phyloP scores from a whole-genome alignment of 1,284 basidiomycete genomes.

The Taiwanofungus camphoratus region DNA sequence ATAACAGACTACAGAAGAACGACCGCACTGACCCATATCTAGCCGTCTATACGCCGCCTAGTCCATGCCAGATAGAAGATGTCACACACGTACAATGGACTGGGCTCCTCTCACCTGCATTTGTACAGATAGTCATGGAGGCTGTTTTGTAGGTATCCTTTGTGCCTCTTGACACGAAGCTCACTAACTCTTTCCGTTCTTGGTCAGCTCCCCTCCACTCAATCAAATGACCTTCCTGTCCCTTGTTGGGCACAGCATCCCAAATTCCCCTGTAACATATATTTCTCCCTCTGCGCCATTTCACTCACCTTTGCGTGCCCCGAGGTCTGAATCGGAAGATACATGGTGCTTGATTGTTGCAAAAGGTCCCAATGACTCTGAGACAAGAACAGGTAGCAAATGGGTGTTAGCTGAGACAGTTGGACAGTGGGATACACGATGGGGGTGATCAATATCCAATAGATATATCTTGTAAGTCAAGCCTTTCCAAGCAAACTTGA shows the following conservation, averaged over 20 bases:
- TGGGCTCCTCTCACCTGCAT: slow-evolving; percentile 46
- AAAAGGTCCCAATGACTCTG: not conserved
- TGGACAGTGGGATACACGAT: slow-evolving; percentile 24
- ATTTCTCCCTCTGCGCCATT: slow-evolving; percentile 4
- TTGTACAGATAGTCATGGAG: slow-evolving; percentile 47
- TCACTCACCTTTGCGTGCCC: slow-evolving; percentile 14
- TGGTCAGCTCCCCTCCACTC: slow-evolving; percentile 2
- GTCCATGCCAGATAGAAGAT: slow-evolving; percentile 36
- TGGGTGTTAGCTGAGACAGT: slow-evolving; percentile 25
- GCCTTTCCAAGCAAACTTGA: too few relatives aligned
- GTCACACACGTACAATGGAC: slow-evolving; percentile 51
- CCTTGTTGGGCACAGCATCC: slow-evolving; percentile 16
- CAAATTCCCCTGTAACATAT: slow-evolving; percentile 21
- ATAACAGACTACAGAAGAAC: slow-evolving; percentile 30
- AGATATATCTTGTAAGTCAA: too few relatives aligned
- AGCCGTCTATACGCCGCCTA: slow-evolving; percentile 41
- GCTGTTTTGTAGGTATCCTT: slow-evolving; percentile 32
- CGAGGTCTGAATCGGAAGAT: slow-evolving; percentile 21
- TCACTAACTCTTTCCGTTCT: not conserved
- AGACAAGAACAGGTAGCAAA: not conserved
- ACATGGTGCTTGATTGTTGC: slow-evolving; percentile 19
- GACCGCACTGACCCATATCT: slow-evolving; percentile 42
- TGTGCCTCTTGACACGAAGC: not conserved
- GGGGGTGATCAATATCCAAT: too few relatives aligned
- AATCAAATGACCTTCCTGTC: slow-evolving; percentile 12